These are phyloP conservation scores for Gracilariopsis chorda DNA, from an alignment of 23 red algal species.

Conservation along the genomic window DNA sequence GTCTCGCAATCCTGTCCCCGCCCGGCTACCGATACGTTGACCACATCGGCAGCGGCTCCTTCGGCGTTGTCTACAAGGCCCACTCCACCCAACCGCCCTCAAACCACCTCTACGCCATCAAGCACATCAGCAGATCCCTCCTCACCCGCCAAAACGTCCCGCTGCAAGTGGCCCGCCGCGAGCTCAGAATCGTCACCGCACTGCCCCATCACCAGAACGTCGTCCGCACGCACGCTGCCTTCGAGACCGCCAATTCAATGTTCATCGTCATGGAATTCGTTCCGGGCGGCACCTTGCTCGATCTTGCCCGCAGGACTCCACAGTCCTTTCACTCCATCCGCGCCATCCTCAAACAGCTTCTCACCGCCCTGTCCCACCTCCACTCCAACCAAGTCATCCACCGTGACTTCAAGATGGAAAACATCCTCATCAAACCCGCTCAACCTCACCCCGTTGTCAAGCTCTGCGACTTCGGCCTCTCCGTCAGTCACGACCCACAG, in stretches of 20 bases:
- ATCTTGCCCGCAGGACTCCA: not conserved
- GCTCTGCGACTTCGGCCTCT: not conserved
- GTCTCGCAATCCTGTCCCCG: not conserved
- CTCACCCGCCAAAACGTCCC: not conserved
- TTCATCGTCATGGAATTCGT: not conserved
- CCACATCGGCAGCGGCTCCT: not conserved
- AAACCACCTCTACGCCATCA: not conserved
- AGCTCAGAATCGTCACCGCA: not conserved
- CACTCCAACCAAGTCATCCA: slow-evolving; percentile 79
- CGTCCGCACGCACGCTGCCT: not conserved
- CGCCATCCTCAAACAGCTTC: slow-evolving; percentile 27
- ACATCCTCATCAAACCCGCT: slow-evolving; percentile 71
- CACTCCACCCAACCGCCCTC: not conserved
- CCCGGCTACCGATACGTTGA: not conserved
- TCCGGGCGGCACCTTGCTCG: not conserved
- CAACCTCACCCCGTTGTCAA: not conserved
- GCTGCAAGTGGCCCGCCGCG: not conserved
- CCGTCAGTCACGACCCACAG: not conserved
- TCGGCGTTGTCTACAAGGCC: not conserved
- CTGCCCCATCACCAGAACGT: not conserved
- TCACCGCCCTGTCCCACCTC: slow-evolving; percentile 68
- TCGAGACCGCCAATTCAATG: not conserved
- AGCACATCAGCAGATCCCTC: not conserved
- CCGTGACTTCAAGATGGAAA: slow-evolving; percentile 89
- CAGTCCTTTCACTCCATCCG: not conserved